These are phyloP conservation scores for Candida yuanshanica DNA, from an alignment of 805 yeast species.

Conservation along the genomic window DNA sequence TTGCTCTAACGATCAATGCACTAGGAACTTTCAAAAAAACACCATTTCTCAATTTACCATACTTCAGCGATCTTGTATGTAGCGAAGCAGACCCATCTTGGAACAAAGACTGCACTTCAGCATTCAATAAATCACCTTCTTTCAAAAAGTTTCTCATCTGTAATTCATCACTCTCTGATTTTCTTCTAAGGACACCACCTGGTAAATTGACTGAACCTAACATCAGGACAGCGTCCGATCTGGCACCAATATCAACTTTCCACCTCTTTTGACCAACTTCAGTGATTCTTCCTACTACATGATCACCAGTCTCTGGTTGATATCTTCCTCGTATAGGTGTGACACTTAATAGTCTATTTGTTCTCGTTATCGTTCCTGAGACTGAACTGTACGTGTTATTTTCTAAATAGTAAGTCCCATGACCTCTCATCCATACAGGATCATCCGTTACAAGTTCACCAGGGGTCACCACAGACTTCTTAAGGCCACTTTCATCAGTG, in stretches of 20 bases:
- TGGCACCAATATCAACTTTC: slow-evolving; percentile 96
- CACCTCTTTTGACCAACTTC: slow-evolving; percentile 93
- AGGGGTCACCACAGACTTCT: slow-evolving; percentile 68
- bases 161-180: slow-evolving; percentile 90
- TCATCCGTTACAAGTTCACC: slow-evolving; percentile 96
- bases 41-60: slow-evolving; percentile 94
- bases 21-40: slow-evolving; percentile 75
- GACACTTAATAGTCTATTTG: slow-evolving; percentile 81
- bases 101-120: slow-evolving; percentile 89
- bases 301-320: slow-evolving; percentile 94
- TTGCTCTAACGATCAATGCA: slow-evolving; percentile 74
- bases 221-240: slow-evolving; percentile 86
- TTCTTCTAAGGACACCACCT: slow-evolving; percentile 92
- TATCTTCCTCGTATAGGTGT: slow-evolving; percentile 83
- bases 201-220: slow-evolving; percentile 95
- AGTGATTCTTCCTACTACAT: slow-evolving; percentile 85
- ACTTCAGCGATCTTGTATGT: slow-evolving; percentile 92
- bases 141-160: slow-evolving; percentile 92
- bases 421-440: slow-evolving; percentile 97
- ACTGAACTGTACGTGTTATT: slow-evolving; percentile 83
- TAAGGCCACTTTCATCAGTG: slow-evolving; percentile 25
- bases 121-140: slow-evolving; percentile 93
- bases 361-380: slow-evolving; percentile 84
- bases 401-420: slow-evolving; percentile 81
- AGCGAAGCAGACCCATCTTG: slow-evolving; percentile 89